Conservation (phyloP, 257 asterid genomes). For the Solanum lycopersicoides region DNA sequence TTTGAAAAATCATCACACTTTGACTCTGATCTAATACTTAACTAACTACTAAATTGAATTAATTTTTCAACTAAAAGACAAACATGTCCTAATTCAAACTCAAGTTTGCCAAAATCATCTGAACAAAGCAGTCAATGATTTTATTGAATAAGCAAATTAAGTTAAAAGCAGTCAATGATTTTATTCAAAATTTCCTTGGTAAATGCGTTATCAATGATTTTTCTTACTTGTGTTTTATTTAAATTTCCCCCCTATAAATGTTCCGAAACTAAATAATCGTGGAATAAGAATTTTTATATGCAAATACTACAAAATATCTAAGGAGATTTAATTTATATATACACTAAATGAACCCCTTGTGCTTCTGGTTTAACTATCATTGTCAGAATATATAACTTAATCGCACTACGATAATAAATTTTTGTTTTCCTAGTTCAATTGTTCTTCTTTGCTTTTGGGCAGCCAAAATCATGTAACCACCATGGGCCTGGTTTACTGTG, state of each 20-base stretch:
- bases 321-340: not conserved
- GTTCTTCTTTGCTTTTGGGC: not conserved
- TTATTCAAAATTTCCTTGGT: not conserved
- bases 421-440: not conserved
- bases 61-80: not conserved
- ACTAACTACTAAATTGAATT: not conserved
- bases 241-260: not conserved
- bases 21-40: not conserved
- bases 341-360: not conserved
- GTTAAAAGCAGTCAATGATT: not conserved
- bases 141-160: not conserved
- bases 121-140: not conserved
- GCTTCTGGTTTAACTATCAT: not conserved
- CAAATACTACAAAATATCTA: not conserved
- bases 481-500: not conserved
- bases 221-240: not conserved
- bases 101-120: not conserved
- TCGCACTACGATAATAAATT: not conserved
- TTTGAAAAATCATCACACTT: not conserved
- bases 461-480: not conserved
- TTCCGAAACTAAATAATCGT: not conserved
- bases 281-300: not conserved
- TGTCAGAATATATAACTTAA: not conserved
- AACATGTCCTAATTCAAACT: not conserved
- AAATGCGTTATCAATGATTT: not conserved